These are phyloP conservation scores for Aspergillus quadricinctus DNA, from an alignment of 2,329 filamentous ascomycete genomes.

Conservation along the genomic window DNA sequence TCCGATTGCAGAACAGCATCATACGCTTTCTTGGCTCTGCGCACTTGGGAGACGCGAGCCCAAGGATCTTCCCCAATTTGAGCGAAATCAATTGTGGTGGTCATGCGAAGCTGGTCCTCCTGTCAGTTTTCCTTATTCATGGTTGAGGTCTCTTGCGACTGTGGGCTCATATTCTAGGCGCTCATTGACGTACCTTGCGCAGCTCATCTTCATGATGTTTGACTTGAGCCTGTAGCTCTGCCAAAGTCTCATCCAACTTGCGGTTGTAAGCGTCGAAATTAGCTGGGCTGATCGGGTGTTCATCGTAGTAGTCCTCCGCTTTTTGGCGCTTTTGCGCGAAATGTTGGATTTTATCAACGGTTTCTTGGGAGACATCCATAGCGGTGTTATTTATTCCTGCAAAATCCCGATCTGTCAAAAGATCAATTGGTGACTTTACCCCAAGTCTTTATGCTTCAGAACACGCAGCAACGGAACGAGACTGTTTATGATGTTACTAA, in stretches of 20 bases:
- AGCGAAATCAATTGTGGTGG: conserved; percentile 27
- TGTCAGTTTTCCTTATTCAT: conserved; percentile 9
- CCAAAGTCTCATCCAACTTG: conserved; percentile 61
- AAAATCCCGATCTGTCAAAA: background rate
- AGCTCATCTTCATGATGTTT: conserved; percentile 45
- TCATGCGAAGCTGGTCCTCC: conserved; percentile 28
- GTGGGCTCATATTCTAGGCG: background rate
- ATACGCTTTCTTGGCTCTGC: conserved; percentile 61
- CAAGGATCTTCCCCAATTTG: conserved; percentile 25
- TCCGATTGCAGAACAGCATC: conserved; percentile 57
- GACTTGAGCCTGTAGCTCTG: conserved; percentile 58
- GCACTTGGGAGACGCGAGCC: conserved; percentile 44
- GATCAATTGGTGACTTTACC: background rate
- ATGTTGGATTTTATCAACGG: conserved; percentile 29
- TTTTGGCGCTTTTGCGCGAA: conserved; percentile 33
- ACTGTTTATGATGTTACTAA: background rate
- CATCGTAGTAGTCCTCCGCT: conserved; percentile 29
- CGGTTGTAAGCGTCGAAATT: conserved; percentile 31
- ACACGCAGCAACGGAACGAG: background rate
- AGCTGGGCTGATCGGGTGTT: conserved; percentile 24
- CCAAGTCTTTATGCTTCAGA: background rate
- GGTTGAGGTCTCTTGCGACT: background rate
- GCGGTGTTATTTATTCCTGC: background rate
- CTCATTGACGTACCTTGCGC: conserved; percentile 36
- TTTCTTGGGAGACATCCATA: conserved; percentile 32